phyloP scores from a whole-genome alignment of 441 rosid species.

The Aquilaria agallochum region DNA sequence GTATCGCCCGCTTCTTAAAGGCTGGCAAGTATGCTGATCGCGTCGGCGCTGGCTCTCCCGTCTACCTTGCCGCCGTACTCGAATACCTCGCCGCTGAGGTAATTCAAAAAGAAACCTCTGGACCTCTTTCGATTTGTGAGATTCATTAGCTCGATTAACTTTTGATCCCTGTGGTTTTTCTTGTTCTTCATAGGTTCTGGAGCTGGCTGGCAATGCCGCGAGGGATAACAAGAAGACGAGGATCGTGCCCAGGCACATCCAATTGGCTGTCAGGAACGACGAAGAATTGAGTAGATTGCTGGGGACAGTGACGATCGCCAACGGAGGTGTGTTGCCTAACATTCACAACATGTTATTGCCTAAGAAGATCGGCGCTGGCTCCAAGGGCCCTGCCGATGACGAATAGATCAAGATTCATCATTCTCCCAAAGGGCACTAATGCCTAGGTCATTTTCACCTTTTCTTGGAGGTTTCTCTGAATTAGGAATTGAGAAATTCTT shows the following conservation, averaged over 20 bases:
- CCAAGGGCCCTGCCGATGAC: slow-evolving; percentile 15
- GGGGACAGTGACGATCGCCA: slow-evolving; percentile 30
- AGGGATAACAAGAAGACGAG: slow-evolving; percentile 13
- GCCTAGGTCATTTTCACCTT: too few species aligned
- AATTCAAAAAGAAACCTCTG: too few species aligned
- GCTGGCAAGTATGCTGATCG: slow-evolving; percentile 11
- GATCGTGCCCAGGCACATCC: slow-evolving; percentile 11
- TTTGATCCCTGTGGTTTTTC: neutral
- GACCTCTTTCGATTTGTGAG: too few species aligned
- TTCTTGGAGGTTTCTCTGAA: too few species aligned
- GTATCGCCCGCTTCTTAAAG: slow-evolving; percentile 10
- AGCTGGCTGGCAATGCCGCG: slow-evolving; percentile 12
- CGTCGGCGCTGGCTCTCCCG: slow-evolving; percentile 13
- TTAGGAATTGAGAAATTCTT: too few species aligned
- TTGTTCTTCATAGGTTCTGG: slow-evolving; percentile 1
- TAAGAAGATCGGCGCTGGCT: slow-evolving; percentile 12
- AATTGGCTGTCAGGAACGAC: slow-evolving; percentile 13
- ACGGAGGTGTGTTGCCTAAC: slow-evolving; percentile 31
- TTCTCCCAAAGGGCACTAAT: too few species aligned
- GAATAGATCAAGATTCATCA: neutral
- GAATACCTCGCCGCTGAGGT: slow-evolving; percentile 13
- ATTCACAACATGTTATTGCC: slow-evolving; percentile 28
- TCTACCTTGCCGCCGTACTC: slow-evolving; percentile 9
- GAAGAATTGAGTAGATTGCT: slow-evolving; percentile 19
- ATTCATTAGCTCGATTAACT: neutral